Evolutionary conservation across 2,329 filamentous ascomycete genomes (phyloP), one percentile per base, ranked within the genome.

Genomic region (Fusarium sulawesiense): DNA sequence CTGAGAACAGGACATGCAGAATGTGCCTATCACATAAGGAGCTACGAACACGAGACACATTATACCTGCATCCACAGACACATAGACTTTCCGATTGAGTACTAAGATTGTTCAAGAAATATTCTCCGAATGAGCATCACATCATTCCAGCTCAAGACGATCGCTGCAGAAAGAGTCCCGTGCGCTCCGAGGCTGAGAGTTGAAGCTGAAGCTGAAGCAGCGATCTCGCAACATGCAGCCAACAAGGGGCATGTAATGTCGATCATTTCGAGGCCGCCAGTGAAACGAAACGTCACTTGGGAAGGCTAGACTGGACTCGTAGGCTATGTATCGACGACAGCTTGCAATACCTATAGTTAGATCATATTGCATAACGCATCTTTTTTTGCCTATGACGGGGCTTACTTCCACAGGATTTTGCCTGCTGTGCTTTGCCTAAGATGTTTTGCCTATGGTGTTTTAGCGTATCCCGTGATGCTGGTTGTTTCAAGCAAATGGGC

Each of bases 161-260:
- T 56, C 63, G 47, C 21, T 54, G 37, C 21, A 32, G 29, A 12
- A 16, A 49, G 14, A 56, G 42, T 30, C 20, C 42, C 30, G 47
- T 60, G 42, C 32, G 47, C 46, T 37, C 30, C 44, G 25, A n/a
- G 44, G 25, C 60, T 53, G 49, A 53, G 18, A 21, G 49, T 56
- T 61, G 56, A 66, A 66, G 62, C 63, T 53, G 49, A 53, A 42
- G 49, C 60, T 65, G 56, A 66, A 66, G 62, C 63, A 66, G 62
- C 48, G 55, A 66, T 66, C 61, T 65, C 55, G 56, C 54, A 50
- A 42, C 21, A 46, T 23, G 21, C 23, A 32, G 30, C 61, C 46
- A 64, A 64, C 30, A 41, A 47, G 13, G 40, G 60, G 25, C 32
- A 46, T 41, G 37, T 21, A 8, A 18, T 50, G 67, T 20, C 27